These are phyloP conservation scores for Zygoascus sp. DNA, from an alignment of 1,139 yeast species.

Conservation along the genomic window DNA sequence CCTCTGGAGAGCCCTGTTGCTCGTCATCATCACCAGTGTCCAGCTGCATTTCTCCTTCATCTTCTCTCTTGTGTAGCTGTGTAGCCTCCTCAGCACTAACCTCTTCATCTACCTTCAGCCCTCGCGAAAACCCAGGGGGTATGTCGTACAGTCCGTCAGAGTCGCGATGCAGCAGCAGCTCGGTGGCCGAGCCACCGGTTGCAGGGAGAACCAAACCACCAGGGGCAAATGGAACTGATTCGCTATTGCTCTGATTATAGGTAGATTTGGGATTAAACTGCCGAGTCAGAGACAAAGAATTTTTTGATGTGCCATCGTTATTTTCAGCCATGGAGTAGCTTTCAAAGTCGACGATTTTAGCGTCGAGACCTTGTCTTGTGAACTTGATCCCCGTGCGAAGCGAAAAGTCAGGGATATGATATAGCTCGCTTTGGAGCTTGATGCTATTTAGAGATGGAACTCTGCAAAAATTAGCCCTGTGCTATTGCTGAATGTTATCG, in stretches of 20 bases:
- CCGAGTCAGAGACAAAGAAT: conserved; percentile 69
- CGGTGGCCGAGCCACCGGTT: conserved; percentile 30
- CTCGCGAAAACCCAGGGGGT: conserved; percentile 80
- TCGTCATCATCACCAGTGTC: conserved; percentile 22
- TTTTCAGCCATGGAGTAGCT: conserved; percentile 56
- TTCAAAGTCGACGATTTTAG: conserved; percentile 56
- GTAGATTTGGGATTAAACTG: conserved; percentile 60
- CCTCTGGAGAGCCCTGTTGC: conserved; percentile 7
- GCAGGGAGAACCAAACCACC: conserved; percentile 64
- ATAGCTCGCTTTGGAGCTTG: conserved; percentile 34
- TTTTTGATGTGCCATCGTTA: conserved; percentile 54
- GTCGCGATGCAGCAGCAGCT: conserved; percentile 57
- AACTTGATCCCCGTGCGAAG: conserved; percentile 40
- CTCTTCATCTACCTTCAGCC: conserved; percentile 41
- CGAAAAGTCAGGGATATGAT: conserved; percentile 36
- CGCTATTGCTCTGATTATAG: conserved; percentile 63
- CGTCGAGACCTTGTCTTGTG: conserved; percentile 65
- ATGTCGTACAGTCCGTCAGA: conserved; percentile 69
- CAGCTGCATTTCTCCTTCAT: conserved; percentile 30
- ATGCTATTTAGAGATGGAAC: conserved; percentile 37
- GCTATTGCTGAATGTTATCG: too few relatives aligned
- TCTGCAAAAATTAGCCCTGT: conserved; percentile 15
- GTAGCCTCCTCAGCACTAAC: conserved; percentile 28
- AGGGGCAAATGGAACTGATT: conserved; percentile 85
- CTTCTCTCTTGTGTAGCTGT: conserved; percentile 25